These are phyloP conservation scores for Aspergillus quadrilineatus DNA, from an alignment of 2,329 filamentous ascomycete species.

Conservation along the genomic window DNA sequence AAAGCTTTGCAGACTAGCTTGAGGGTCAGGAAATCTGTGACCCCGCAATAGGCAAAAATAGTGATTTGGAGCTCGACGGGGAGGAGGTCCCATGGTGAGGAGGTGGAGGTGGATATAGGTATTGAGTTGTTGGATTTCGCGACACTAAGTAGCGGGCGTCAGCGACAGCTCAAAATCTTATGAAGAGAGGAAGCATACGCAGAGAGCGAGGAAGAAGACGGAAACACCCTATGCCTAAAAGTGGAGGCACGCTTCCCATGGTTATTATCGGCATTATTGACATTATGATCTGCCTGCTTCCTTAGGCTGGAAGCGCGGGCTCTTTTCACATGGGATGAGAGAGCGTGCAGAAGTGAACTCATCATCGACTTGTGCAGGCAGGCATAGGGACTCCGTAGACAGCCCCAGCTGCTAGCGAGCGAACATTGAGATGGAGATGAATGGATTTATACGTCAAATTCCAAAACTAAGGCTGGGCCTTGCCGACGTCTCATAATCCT, in stretches of 20 bases:
- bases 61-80: slow-evolving; percentile 44
- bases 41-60: slow-evolving; percentile 42
- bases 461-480: not conserved
- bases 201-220: slow-evolving; percentile 26
- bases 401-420: not conserved
- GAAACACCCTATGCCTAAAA: slow-evolving; percentile 23
- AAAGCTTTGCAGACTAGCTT: slow-evolving; percentile 43
- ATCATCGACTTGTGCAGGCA: slow-evolving; percentile 25
- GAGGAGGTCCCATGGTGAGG: slow-evolving; percentile 40
- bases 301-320: slow-evolving; percentile 32
- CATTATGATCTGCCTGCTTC: slow-evolving; percentile 28
- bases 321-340: slow-evolving; percentile 31
- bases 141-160: slow-evolving; percentile 21
- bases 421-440: not conserved
- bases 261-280: not conserved
- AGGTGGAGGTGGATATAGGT: slow-evolving; percentile 19
- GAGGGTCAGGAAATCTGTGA: slow-evolving; percentile 37
- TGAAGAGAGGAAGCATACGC: slow-evolving; percentile 22
- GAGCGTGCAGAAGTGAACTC: slow-evolving; percentile 35
- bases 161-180: not conserved
- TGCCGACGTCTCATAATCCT: not conserved
- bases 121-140: slow-evolving; percentile 25
- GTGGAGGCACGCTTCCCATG: slow-evolving; percentile 20
- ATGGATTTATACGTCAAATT: not conserved
- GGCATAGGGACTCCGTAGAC: not conserved